Percentiles rank a stretch among this genome's conserved stretches.
phyloP scores from a whole-genome alignment of 768 basidiomycete species.

The Pisolithus albus region DNA sequence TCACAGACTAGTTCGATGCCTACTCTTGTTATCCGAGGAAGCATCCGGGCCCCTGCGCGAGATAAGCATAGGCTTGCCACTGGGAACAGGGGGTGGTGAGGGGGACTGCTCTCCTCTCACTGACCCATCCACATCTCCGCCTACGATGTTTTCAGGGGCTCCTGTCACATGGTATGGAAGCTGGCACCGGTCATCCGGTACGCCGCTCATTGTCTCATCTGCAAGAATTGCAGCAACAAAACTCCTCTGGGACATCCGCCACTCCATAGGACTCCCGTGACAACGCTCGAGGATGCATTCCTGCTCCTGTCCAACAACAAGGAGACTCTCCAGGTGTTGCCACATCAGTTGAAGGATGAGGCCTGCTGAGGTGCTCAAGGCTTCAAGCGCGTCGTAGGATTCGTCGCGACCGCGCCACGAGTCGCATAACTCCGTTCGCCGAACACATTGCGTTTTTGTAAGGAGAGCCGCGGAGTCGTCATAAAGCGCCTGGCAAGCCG shows the following conservation, averaged over 20 bases:
- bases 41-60: neutral
- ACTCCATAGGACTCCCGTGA: constrained; percentile 38
- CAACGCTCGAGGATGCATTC: constrained; percentile 30
- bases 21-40: constrained; percentile 14
- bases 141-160: constrained; percentile 8
- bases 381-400: constrained; percentile 24
- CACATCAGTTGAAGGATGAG: constrained; percentile 29
- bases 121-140: constrained; percentile 1
- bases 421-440: constrained; percentile 20
- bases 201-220: constrained; percentile 13
- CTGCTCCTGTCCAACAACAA: constrained; percentile 35
- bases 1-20: neutral
- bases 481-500: constrained; percentile 42
- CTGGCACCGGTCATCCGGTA: constrained; percentile 9
- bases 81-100: constrained; percentile 8
- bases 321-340: constrained; percentile 34
- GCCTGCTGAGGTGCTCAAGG: constrained; percentile 25
- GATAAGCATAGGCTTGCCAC: constrained; percentile 5
- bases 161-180: constrained; percentile 7
- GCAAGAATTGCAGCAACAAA: constrained; percentile 23
- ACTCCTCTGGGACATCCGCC: constrained; percentile 40
- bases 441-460: constrained; percentile 31
- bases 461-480: constrained; percentile 42
- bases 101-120: constrained; percentile 1
- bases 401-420: constrained; percentile 15